Evolutionary conservation across 2,329 filamentous ascomycete genomes (phyloP).

Genomic region (Microsporum audouinii): DNA sequence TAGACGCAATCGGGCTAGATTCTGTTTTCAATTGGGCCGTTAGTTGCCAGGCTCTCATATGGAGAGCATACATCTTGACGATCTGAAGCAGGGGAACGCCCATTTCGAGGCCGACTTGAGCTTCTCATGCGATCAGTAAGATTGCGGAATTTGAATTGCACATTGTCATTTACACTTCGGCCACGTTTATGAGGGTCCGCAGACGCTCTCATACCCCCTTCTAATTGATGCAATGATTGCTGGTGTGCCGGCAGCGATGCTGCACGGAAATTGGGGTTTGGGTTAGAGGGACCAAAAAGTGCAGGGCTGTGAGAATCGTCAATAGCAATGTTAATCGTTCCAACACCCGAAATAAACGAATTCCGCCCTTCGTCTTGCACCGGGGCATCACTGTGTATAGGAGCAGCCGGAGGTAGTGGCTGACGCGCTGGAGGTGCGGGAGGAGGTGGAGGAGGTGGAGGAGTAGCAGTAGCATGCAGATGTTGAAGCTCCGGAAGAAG

Average conservation of each 20-base stretch:
- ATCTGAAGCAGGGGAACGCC: conserved; percentile 35
- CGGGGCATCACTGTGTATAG: not conserved
- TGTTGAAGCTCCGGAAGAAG: conserved; percentile 52
- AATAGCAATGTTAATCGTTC: conserved; percentile 32
- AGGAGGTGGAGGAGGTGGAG: conserved; percentile 29
- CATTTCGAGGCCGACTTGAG: conserved; percentile 41
- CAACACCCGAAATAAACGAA: conserved; percentile 28
- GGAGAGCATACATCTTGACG: conserved; percentile 17
- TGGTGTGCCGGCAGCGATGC: conserved; percentile 14
- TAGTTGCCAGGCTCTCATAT: conserved; percentile 21
- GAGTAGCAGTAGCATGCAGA: conserved; percentile 44
- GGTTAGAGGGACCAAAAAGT: not conserved
- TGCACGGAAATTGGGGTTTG: conserved; percentile 20
- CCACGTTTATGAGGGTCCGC: conserved; percentile 37
- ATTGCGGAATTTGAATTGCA: conserved; percentile 39
- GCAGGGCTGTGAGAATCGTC: conserved; percentile 21
- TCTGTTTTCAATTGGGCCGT: not conserved
- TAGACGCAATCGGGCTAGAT: not conserved
- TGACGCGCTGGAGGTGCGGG: not conserved
- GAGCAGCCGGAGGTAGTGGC: not conserved
- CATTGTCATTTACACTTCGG: conserved; percentile 47
- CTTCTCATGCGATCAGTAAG: conserved; percentile 50
- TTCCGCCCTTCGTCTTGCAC: conserved; percentile 12
- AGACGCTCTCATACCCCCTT: conserved; percentile 31
- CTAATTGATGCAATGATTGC: conserved; percentile 21